These are phyloP conservation scores for Sphagnum tenellum DNA, from an alignment of 225 moss, liverwort and hornwort genomes.

Conservation along the genomic window DNA sequence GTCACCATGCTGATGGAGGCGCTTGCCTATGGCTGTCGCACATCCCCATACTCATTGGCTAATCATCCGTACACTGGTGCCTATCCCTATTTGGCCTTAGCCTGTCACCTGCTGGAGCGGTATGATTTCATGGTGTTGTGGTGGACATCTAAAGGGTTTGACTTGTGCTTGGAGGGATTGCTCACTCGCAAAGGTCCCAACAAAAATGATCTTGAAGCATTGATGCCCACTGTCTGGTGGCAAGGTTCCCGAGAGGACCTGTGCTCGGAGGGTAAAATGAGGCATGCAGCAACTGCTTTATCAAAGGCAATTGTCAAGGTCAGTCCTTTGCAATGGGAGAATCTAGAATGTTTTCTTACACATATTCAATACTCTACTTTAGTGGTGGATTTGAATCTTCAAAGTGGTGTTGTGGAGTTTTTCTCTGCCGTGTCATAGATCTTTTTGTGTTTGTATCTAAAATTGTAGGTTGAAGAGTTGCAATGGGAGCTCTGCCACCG, in stretches of 20 bases:
- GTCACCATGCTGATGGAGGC: slow-evolving; percentile 74
- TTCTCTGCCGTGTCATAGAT: not conserved
- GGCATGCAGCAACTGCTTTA: slow-evolving; percentile 71
- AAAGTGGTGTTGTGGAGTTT: not conserved
- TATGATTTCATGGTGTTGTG: slow-evolving; percentile 86
- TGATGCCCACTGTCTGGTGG: slow-evolving; percentile 99
- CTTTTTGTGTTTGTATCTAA: not conserved
- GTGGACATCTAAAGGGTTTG: slow-evolving; percentile 79
- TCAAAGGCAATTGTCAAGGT: slow-evolving; percentile 92
- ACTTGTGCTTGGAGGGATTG: slow-evolving; percentile 75
- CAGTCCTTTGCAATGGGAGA: not conserved
- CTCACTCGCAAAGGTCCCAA: slow-evolving; percentile 86
- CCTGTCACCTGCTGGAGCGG: slow-evolving; percentile 83
- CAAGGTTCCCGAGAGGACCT: slow-evolving; percentile 94
- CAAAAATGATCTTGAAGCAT: slow-evolving; percentile 74
- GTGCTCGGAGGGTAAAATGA: slow-evolving; percentile 91
- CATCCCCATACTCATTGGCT: slow-evolving; percentile 65
- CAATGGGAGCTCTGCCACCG: slow-evolving; percentile 93
- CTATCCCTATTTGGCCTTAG: slow-evolving; percentile 70
- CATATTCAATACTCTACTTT: too few species aligned
- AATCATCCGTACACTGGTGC: slow-evolving; percentile 85
- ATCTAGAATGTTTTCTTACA: too few species aligned
- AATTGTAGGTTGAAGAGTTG: slow-evolving; percentile 79
- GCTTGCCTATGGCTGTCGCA: slow-evolving; percentile 81
- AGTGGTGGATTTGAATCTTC: too few species aligned